phyloP scores from a whole-genome alignment of 1,284 basidiomycete genomes.

The Trichosporon asahii region DNA sequence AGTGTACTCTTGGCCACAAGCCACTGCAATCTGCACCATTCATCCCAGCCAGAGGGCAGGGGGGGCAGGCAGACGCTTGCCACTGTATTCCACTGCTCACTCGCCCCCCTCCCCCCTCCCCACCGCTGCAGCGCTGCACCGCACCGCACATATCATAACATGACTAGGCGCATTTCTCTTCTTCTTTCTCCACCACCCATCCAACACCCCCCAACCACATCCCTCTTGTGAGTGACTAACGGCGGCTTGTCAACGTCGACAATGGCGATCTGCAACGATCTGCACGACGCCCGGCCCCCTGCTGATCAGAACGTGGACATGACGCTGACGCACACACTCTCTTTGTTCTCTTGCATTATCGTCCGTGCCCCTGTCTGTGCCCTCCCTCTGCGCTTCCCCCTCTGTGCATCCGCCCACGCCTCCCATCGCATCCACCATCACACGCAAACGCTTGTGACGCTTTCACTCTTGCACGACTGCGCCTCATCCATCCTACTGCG shows the following conservation, averaged over 20 bases:
- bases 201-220: no score
- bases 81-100: not conserved
- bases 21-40: slow-evolving; percentile 5
- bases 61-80: not conserved
- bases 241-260: not conserved
- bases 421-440: not conserved
- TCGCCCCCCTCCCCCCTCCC: not conserved
- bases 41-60: not conserved
- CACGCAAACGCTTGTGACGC: not conserved
- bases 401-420: not conserved
- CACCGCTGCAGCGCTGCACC: not conserved
- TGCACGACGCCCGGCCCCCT: not conserved
- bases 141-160: not conserved
- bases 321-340: slow-evolving; percentile 2
- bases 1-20: slow-evolving; percentile 10
- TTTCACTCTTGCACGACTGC: not conserved
- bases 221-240: not conserved
- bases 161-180: not conserved
- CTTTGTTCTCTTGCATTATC: not conserved
- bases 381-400: not conserved
- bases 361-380: not conserved
- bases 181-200: slow-evolving; percentile 2
- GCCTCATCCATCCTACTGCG: not conserved
- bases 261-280: not conserved
- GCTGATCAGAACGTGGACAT: not conserved